Evolutionary conservation across 78 protist species (phyloP), one percentile per base, ranked within the genome.

Genomic region (Cavenderia fasciculata): DNA sequence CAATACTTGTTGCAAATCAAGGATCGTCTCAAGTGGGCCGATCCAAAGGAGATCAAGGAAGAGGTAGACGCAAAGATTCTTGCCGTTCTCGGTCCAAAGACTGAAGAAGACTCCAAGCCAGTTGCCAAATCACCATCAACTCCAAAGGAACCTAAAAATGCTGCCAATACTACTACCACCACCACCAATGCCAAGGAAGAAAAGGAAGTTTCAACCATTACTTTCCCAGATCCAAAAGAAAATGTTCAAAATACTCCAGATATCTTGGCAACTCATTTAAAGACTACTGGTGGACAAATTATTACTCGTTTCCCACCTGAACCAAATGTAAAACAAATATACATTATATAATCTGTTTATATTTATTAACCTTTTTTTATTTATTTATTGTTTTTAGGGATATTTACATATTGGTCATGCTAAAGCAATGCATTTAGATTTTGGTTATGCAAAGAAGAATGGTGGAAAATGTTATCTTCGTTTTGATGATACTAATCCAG

Each of bases 401-500:
- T 98, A 91, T 75, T 92, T 98, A 18, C 99, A 99, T 94, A 98
- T 99, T 74, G 99, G 99, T 21, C 99, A 99, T 85, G 99, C 99
- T 31, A 99, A 99, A 95, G 96, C 98, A 61, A 97, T 97, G 97
- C 70, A 74, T 89, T 65, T 99, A 51, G 94, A 97, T 93, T 98
- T 98, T 57, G 95, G 98, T 14, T 92, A 94, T 59, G 99, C 99
- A 23, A 57, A 65, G 61, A 76, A 74, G 34, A 25, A 56, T 54
- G 94, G 93, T 38, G 99, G 99, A 18, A 52, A 79, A 27, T 92
- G 96, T 86, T 87, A 86, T 65, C 92, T 99, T 57, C 86, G 99
- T n/a, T 98, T 94, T 49, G 99, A 99, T 86, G 99, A 99, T 93
- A 99, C 99, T 40, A 99, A 99, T 87, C 99, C 99, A 10, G 98